Evolutionary conservation across 176 grass and related monocot genomes (phyloP), one percentile per base, ranked within the genome.

Genomic region (Oryza australiensis): DNA sequence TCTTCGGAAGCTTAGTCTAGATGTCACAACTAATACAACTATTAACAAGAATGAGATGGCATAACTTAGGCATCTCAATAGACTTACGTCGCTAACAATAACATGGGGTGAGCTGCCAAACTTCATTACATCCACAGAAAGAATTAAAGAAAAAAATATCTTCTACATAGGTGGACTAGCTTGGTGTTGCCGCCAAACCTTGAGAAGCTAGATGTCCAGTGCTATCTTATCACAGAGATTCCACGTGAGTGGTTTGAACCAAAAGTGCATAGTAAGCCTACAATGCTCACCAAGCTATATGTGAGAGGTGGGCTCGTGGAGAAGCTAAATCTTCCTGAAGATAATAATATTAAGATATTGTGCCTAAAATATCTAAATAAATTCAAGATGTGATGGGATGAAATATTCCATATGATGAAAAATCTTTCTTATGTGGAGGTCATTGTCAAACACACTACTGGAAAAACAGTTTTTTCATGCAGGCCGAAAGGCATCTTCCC

Each of bases 51-150:
- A 0, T 13, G 78, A 85, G 7, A 77, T 89, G 82, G 12, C 0
- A 46, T 2, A 77, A 0, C 57, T 85, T 20, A 33, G 5, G 7
- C 0, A 29, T 0, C 43, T 89, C 1, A 0, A 0, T 0, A 9
- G 2, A 6, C 72, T 89, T 1, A 3, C 0, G 0, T 72, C 35
- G 4, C 82, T 89, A 26, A 89, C 87, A 4, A 68, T 89, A 12
- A 85, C 72, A 41, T 89, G 78, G 87, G 38, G 87, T 7, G 77
- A 85, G 43, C 18, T 70, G 48, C 78, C 87, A 11, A 72, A 72
- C n/a, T 76, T 85, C 49, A 3, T 85, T 0, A 53, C 3, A 53
- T 53, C 4, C 7, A 0, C 0, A 20, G 49, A 20, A 53, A 53
- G 16, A 20, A 7, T 3, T 53, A 0, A 55, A 12, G 4, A 53